A percentile compares a stretch with the other conserved stretches of the same genome.
phyloP scores from a whole-genome alignment of 208 protist species.

The Lotmaria passim region DNA sequence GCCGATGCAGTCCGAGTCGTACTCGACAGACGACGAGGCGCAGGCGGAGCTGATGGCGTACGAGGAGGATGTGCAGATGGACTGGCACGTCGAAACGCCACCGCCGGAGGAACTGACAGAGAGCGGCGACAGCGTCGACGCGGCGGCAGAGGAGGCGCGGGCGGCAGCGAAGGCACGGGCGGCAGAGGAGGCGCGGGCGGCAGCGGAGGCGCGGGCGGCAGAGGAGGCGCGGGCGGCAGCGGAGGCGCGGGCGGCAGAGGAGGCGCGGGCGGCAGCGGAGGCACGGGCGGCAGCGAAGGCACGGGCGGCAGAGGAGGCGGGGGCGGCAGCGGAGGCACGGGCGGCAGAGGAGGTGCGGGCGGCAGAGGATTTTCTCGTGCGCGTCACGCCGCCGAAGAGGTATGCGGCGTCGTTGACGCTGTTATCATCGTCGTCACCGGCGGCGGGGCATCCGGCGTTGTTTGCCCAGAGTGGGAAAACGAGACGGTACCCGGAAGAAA shows the following conservation, averaged over 20 bases:
- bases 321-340: background rate
- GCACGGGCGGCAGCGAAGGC: too few relatives aligned
- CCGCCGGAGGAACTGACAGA: background rate
- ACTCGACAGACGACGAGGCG: conserved; percentile 4
- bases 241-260: too few relatives aligned
- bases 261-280: too few relatives aligned
- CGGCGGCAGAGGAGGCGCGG: too few relatives aligned
- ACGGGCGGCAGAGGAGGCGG: background rate
- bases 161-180: background rate
- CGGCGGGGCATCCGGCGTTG: background rate
- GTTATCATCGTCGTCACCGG: background rate
- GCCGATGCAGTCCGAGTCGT: conserved; percentile 16
- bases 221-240: too few relatives aligned
- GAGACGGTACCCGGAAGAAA: background rate
- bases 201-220: too few relatives aligned
- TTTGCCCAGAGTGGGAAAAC: background rate
- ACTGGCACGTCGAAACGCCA: conserved; percentile 6
- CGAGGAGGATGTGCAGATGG: conserved; percentile 1
- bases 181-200: background rate
- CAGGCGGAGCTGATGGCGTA: background rate
- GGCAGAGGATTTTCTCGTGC: background rate
- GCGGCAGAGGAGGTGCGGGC: background rate
- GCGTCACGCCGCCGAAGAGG: conserved; percentile 3
- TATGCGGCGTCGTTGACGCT: background rate
- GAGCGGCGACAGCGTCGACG: too few relatives aligned